Conservation (phyloP, 176 grass and related monocot species). For the Triticum monococcum region DNA sequence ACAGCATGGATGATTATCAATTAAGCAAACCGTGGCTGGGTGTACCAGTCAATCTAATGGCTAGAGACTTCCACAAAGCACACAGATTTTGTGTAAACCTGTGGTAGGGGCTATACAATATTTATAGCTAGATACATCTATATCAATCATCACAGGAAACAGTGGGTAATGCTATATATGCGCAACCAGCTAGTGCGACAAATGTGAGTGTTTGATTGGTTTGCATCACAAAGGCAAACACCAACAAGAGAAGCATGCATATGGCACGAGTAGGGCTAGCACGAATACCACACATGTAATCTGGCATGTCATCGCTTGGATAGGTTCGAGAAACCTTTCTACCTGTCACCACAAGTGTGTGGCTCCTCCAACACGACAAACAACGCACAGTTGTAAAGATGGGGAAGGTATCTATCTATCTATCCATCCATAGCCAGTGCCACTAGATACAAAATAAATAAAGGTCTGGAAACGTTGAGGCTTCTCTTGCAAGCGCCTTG, state of each 20-base stretch:
- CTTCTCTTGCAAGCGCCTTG: constrained; percentile 8
- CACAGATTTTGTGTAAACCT: background rate
- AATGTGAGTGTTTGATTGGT: background rate
- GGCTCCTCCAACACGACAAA: background rate
- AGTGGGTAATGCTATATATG: background rate
- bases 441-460: background rate
- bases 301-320: background rate
- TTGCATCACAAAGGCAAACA: background rate
- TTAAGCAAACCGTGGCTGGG: background rate
- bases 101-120: background rate
- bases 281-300: background rate
- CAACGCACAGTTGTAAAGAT: background rate
- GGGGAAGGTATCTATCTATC: background rate
- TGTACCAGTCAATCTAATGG: background rate
- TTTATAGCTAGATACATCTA: background rate
- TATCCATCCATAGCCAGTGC: background rate
- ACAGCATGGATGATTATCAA: background rate
- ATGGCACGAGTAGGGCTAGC: background rate
- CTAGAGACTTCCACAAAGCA: background rate
- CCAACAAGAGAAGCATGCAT: background rate
- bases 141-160: background rate
- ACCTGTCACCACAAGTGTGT: background rate
- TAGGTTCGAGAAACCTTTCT: background rate
- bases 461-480: background rate
- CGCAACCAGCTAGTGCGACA: background rate